phyloP scores from a whole-genome alignment of 1,284 basidiomycete genomes.

The Puccinia coronata region DNA sequence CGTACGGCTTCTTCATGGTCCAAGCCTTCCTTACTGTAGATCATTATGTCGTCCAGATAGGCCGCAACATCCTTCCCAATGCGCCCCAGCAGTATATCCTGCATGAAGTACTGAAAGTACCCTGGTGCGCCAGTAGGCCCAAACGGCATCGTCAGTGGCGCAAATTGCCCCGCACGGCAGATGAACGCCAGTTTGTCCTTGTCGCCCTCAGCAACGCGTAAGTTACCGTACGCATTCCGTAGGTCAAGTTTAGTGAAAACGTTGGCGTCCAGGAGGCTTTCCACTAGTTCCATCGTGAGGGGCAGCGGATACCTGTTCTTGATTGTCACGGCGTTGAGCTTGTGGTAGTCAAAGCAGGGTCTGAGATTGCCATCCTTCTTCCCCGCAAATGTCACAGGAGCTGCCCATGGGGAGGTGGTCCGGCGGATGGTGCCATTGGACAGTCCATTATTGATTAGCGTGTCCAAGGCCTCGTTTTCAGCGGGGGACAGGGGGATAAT shows the following conservation, averaged over 20 bases:
- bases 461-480: neutral
- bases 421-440: neutral
- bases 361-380: constrained; percentile 60
- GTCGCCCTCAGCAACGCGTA: neutral
- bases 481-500: neutral
- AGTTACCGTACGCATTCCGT: neutral
- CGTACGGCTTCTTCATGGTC: no score
- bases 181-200: no score
- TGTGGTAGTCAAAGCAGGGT: neutral
- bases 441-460: neutral
- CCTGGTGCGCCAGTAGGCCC: no score
- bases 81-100: no score
- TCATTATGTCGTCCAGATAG: no score
- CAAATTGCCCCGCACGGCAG: no score
- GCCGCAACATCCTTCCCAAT: no score
- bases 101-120: no score
- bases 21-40: no score
- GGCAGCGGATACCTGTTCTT: constrained; percentile 13
- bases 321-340: neutral
- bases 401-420: constrained; percentile 8
- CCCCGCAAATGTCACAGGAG: no score
- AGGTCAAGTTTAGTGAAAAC: constrained; percentile 4
- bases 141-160: no score
- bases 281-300: no score
- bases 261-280: neutral